These are phyloP conservation scores for Trichophyton benhamiae DNA, from an alignment of 2,329 filamentous ascomycete genomes.

Conservation along the genomic window DNA sequence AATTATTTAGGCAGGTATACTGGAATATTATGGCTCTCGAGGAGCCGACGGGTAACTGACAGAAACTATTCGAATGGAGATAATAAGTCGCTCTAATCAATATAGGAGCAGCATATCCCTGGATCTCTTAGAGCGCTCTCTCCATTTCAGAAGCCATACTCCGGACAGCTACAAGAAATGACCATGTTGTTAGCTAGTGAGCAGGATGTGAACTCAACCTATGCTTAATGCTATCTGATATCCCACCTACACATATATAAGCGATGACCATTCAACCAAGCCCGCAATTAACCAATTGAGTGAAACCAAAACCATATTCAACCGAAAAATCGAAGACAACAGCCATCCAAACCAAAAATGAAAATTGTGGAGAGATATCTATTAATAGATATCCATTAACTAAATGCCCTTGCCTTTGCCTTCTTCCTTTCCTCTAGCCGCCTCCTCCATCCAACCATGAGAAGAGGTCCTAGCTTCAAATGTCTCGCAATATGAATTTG, in stretches of 20 bases:
- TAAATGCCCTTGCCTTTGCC: background rate
- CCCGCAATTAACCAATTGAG: background rate
- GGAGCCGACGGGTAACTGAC: background rate
- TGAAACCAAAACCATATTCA: background rate
- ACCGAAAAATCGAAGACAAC: background rate
- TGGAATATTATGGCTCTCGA: background rate
- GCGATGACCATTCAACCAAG: background rate
- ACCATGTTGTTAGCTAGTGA: background rate
- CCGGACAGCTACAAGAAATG: background rate
- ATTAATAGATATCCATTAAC: background rate
- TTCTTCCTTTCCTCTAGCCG: background rate
- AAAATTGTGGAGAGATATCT: background rate
- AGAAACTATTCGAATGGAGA: background rate
- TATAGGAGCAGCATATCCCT: background rate
- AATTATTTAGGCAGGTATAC: no score
- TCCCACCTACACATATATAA: background rate
- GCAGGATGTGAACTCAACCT: background rate
- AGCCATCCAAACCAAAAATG: background rate
- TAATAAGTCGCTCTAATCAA: background rate
- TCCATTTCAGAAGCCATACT: no score
- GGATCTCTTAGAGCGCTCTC: background rate
- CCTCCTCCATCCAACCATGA: constrained; percentile 1
- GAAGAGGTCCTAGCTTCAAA: background rate
- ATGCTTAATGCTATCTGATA: background rate
- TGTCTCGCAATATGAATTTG: constrained; percentile 5